Base-by-base conservation (phyloP, 1,284 basidiomycete genomes). In the Taiwanofungus camphoratus region DNA sequence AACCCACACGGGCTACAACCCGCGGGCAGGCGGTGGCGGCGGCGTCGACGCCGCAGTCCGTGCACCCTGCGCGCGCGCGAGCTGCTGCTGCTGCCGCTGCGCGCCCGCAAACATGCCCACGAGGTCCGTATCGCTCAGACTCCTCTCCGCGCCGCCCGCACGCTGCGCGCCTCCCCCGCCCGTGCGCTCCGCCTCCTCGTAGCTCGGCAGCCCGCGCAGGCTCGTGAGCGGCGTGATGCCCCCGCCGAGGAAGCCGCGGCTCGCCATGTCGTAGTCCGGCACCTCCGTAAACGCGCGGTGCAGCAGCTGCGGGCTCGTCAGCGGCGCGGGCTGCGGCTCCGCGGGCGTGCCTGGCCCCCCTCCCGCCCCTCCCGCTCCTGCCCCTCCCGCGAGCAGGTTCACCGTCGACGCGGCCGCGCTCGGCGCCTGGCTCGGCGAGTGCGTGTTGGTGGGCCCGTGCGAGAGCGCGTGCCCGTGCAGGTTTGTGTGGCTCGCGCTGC, bases 191-290 rank as follows among this genome's bases (percentile, higher is more conserved):
- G 55, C 57, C 42, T 88, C 88, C 53, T 87, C 87, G 53, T 94
- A 94, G 39, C 82, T 86, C 46, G 91, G 91, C 52, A 92, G 59
- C 5, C 83, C 85, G 20, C 68, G 67, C 69, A 82, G 68, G 51
- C 79, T 83, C 56, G 77, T 76, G 55, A 96, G 65, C 8, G 93
- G 92, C 5, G 87, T 83, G 11, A 94, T 83, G 4, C 91, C 90
- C 1, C 78, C 77, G 23, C 90, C 92, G 24, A 92, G 70, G 64
- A 92, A 93, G 5, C 89, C 92, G 11, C 81, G 69, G 44, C 79
- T 77, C 1, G 46, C 46, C 36, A 89, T 76, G 12, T 75, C 75
- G 62, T 97, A 96, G 56, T 85, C 77, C 1, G 93, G 92, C 16
- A 95, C 91, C 60, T 84, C 76, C 35, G 79, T 78, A 49, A 82